These are phyloP conservation scores for Phialophora macrospora DNA, from an alignment of 2,329 filamentous ascomycete genomes.

Conservation along the genomic window DNA sequence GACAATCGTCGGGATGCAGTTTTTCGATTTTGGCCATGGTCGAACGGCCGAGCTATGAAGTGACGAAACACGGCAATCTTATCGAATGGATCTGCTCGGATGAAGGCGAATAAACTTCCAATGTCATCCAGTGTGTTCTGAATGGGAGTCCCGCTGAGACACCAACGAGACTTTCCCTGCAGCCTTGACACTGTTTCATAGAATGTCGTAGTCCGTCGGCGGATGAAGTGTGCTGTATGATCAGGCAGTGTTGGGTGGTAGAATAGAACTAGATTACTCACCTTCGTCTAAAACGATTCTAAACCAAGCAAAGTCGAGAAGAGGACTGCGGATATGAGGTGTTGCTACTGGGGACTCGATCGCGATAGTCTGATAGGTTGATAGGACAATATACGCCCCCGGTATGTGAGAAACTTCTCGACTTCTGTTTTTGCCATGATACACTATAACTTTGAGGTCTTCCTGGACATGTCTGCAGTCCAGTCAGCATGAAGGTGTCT, in stretches of 20 bases:
- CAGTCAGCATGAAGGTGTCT: neutral
- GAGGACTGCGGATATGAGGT: constrained; percentile 26
- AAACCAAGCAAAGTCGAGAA: constrained; percentile 51
- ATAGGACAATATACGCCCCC: constrained; percentile 52
- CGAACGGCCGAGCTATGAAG: constrained; percentile 52
- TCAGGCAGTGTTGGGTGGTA: neutral
- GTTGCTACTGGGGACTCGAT: constrained; percentile 42
- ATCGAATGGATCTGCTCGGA: constrained; percentile 52
- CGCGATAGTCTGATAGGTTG: constrained; percentile 56
- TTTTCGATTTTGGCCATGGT: constrained; percentile 38
- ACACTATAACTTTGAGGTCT: constrained; percentile 30
- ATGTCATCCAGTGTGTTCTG: constrained; percentile 61
- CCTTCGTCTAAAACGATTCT: constrained; percentile 54
- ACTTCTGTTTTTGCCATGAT: constrained; percentile 47
- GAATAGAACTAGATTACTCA: neutral
- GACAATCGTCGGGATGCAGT: constrained; percentile 38
- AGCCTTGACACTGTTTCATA: constrained; percentile 52
- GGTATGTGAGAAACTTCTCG: constrained; percentile 40
- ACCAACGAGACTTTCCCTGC: constrained; percentile 56
- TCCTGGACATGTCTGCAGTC: neutral
- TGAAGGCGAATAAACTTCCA: constrained; percentile 57
- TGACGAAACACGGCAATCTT: constrained; percentile 50
- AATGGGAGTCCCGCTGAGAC: constrained; percentile 60
- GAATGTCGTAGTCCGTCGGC: constrained; percentile 54
- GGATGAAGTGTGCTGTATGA: constrained; percentile 54